Evolutionary conservation across 140 eudicot species (phyloP).

Genomic region (Cichorium intybus): DNA sequence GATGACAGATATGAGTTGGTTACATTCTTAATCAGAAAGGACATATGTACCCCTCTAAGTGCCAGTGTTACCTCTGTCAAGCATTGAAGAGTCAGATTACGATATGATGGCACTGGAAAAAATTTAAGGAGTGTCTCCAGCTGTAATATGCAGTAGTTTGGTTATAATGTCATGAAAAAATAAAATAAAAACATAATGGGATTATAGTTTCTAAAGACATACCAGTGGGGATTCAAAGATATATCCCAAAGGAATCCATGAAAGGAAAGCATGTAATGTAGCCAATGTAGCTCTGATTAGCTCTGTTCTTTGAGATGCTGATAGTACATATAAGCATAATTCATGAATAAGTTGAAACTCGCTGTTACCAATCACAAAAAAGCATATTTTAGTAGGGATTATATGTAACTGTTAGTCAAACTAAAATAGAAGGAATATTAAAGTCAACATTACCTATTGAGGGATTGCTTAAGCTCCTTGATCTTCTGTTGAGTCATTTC

Average conservation of each 20-base stretch:
- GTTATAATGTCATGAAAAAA: conserved; percentile 13
- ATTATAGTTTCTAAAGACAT: conserved; percentile 23
- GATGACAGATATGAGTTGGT: conserved; percentile 4
- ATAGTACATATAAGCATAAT: conserved; percentile 91
- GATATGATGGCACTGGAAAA: conserved; percentile 76
- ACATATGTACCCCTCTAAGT: neutral
- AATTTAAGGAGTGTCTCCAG: conserved; percentile 83
- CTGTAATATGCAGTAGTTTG: conserved; percentile 41
- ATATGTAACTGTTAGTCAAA: neutral
- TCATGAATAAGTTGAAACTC: conserved; percentile 99
- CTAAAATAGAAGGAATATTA: neutral
- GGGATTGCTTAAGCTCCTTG: conserved; percentile 93
- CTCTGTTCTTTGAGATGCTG: conserved; percentile 97
- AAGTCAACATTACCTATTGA: conserved; percentile 58
- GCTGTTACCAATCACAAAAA: conserved; percentile 47
- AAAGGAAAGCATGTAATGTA: conserved; percentile 95
- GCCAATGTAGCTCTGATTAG: conserved; percentile 93
- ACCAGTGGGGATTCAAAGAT: conserved; percentile 99
- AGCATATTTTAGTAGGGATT: conserved; percentile 10
- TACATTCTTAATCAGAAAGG: conserved; percentile 5
- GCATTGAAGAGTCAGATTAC: conserved; percentile 92
- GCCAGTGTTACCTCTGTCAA: conserved; percentile 72
- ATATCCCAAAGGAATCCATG: conserved; percentile 99
- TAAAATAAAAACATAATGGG: neutral
- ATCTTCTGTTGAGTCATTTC: conserved; percentile 99